These are phyloP conservation scores for Fusarium ambrosium DNA, from an alignment of 2,329 filamentous ascomycete genomes.

Conservation along the genomic window DNA sequence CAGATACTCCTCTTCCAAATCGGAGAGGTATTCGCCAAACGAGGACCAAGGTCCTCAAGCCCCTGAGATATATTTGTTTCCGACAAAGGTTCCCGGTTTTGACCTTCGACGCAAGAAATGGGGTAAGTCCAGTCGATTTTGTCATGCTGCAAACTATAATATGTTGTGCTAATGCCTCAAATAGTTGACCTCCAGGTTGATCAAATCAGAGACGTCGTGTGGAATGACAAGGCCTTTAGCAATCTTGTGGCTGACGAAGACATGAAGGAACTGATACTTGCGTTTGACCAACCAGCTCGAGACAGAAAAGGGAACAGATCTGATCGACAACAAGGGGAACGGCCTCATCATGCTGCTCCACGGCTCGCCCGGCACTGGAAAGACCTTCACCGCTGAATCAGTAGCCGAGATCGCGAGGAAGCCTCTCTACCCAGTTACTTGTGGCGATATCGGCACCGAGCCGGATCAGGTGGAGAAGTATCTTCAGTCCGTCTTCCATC, in stretches of 20 bases:
- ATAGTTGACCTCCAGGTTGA: constrained; percentile 16
- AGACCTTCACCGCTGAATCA: constrained; percentile 24
- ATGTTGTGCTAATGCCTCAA: fast-evolving
- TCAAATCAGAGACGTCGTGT: neutral
- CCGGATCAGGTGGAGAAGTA: constrained; percentile 14
- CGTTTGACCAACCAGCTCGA: constrained; percentile 21
- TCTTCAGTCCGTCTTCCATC: neutral
- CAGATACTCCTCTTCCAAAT: neutral
- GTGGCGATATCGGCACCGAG: constrained; percentile 22
- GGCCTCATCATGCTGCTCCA: neutral
- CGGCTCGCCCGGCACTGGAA: constrained; percentile 1
- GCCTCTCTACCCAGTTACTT: constrained; percentile 20
- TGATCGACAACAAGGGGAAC: neutral
- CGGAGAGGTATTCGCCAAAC: neutral
- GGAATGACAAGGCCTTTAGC: constrained; percentile 11
- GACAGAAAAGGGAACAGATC: constrained; percentile 9
- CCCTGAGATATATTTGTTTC: constrained; percentile 17
- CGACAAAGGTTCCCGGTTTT: neutral
- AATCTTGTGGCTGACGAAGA: neutral
- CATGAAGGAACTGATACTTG: constrained; percentile 14
- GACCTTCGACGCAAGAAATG: constrained; percentile 21
- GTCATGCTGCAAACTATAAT: no score
- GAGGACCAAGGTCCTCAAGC: neutral
- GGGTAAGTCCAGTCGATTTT: neutral
- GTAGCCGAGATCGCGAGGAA: constrained; percentile 17